Evolutionary conservation across 208 protist species (phyloP), one percentile per base, ranked within the genome.

Genomic region (Wallacemonas sp.): DNA sequence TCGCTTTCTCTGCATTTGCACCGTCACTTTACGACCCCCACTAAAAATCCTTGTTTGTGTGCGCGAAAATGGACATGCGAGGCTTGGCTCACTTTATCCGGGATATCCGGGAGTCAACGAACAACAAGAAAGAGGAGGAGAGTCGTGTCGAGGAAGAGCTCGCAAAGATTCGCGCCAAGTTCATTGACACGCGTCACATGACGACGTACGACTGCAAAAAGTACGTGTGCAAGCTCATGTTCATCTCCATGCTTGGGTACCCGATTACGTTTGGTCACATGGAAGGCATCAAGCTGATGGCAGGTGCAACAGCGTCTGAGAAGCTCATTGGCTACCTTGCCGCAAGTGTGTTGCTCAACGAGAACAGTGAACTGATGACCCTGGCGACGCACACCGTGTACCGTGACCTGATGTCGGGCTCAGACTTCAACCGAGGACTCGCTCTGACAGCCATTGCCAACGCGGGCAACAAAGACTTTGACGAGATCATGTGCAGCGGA

Each of bases 201-300:
- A 98, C 76, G 38, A 83, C 75, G 26, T 99, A 99, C 78, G 85
- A 99, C 58, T 78, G 94, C 14, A 99, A 99, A 73, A 99, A 99
- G 80, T 99, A 99, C 78, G 95, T 99, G 27, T 98, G 95, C 81
- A 99, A 99, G 83, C 84, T 99, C 12, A 91, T 99, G 67, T 99
- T 99, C 81, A 99, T 99, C 68, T 97, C 97, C 52, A 99, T 99
- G 83, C 79, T 99, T 2, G 99, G 99, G 11, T 99, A 99, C 80
- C 97, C 98, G 21, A 86, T 99, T 29, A 98, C 99, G 54, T 99
- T 99, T 90, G 99, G 99, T 9, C 97, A 99, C 76, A 98, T 99
- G 81, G 98, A 99, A 71, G 98, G 98, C 23, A 77, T 99, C 5
- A 93, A 98, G 33, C 87, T 99, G 11, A 89, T 99, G 46, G 87